Base-by-base conservation (phyloP, 306 rosid genomes). In the Vachellia collinsii region DNA sequence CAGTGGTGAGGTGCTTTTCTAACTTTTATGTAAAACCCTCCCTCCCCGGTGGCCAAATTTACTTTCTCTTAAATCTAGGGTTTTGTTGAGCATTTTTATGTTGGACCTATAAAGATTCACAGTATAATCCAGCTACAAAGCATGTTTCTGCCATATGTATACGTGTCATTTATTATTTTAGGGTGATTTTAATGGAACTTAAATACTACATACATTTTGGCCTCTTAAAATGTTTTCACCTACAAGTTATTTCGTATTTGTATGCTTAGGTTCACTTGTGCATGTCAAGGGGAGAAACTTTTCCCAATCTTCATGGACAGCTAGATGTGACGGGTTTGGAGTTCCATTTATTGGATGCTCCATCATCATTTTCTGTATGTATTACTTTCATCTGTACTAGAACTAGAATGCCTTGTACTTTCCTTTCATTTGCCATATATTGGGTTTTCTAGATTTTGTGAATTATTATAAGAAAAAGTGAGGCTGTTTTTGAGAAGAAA, bases 1-100 rank as follows among this genome's bases (percentile, higher is more conserved):
- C 76, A 91, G 92, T 13, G 98, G 99, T 81, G 98, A 95, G 99
- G 99, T 95, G 89, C 90, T 86, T 90, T 87, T 85, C 92, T 81
- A 85, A 88, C 91, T 82, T 72, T 76, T 48, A 10, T 56, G 17
- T 50, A 50, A 47, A 50, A 42, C 43, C 17, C 63, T n/a, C 53
- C 67, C 70, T 68, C 13, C 4, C 6, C 11, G 0, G 17, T 29
- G 59, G 56, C 38, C 41, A 12, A 29, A 13, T 34, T 29, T 5
- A 62, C 50, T 51, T 47, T 64, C 50, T 11, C 47, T 61, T 37
- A 70, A 22, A 61, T 70, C 69, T 56, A 25, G 17, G 8, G 4
- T 61, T 11, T 61, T 25, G 66, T 23, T 59, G 36, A 59, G 37
- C 23, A 23, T 59, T 59, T 25, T 59, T 11, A 25, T 11, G 3